Base-by-base conservation (phyloP, 257 asterid species). In the Nicotiana paniculata region DNA sequence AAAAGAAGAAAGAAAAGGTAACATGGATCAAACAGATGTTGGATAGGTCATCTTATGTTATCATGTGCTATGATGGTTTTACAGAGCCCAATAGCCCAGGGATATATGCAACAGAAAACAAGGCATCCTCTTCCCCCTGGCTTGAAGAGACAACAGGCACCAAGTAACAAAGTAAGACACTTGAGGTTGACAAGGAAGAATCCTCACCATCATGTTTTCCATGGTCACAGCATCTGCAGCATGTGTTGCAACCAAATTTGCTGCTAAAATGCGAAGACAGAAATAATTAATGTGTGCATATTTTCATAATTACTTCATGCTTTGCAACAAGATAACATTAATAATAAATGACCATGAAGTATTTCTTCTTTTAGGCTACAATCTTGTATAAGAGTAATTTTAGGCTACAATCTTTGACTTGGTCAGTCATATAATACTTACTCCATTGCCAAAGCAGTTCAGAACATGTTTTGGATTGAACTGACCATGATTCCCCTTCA, bases 191-290 rank as follows among this genome's bases (percentile, higher is more conserved):
- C 39, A 48, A 43, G 69, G 77, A 54, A 75, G 68, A 85, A 82
- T 82, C 65, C 93, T 88, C 86, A 93, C 97, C 91, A 37, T 65
- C 30, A 90, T 48, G 79, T 55, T 77, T 33, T 90, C 92, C 89
- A 88, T 74, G 57, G 90, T 83, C 43, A 78, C 78, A 84, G 93
- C 97, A 88, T 88, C 88, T 82, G 93, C 90, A 76, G 86, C 74
- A 11, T 90, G 89, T 75, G 91, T 83, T 51, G 87, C 89, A 81
- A 89, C 68, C 87, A 90, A 85, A 82, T 88, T 86, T 55, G 86
- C 88, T 83, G 89, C 92, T 86, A 84, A 86, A 83, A 66, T 18
- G 78, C 32, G 78, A 57, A 83, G 55, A n/a, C 15, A 33, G 30
- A 43, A 43, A 83, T 17, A 83, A 21, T 18, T 21, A 53, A 70